These are phyloP conservation scores for Tolypocladium tundrense DNA, from an alignment of 2,329 filamentous ascomycete genomes.

Conservation along the genomic window DNA sequence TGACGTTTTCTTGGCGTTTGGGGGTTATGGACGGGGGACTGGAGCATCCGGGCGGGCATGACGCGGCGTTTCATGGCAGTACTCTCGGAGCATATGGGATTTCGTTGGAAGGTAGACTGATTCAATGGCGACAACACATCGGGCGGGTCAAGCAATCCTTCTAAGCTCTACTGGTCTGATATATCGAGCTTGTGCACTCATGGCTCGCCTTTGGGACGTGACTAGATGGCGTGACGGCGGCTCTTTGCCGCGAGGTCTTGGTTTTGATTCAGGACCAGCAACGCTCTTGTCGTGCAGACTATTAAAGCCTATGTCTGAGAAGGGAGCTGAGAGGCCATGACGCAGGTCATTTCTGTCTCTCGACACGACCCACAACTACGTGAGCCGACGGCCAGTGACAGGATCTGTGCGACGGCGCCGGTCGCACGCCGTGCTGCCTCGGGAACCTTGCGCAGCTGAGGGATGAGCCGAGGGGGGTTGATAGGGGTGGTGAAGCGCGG, in stretches of 20 bases:
- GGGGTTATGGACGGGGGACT: background rate
- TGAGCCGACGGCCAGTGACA: too few species aligned
- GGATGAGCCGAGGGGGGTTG: too few species aligned
- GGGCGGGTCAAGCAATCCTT: background rate
- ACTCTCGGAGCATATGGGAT: background rate
- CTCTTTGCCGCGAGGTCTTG: background rate
- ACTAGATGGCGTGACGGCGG: background rate
- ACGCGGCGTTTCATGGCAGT: slow-evolving; percentile 2
- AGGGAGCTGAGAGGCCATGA: too few species aligned
- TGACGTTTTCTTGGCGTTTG: background rate
- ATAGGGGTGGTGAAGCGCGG: too few species aligned
- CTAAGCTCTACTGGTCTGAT: background rate
- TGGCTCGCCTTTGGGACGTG: background rate
- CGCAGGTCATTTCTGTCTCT: too few species aligned
- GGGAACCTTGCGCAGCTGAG: too few species aligned
- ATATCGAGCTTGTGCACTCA: background rate
- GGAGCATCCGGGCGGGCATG: background rate
- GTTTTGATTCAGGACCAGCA: background rate
- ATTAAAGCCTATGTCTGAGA: too few species aligned
- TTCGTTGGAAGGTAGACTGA: background rate
- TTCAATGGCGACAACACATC: background rate
- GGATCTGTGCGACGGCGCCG: too few species aligned
- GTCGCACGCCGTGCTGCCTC: too few species aligned
- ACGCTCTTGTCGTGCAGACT: background rate
- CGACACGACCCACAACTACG: too few species aligned